These are phyloP conservation scores for Stromatinia cepivora DNA, from an alignment of 2,329 filamentous ascomycete species.

Conservation along the genomic window DNA sequence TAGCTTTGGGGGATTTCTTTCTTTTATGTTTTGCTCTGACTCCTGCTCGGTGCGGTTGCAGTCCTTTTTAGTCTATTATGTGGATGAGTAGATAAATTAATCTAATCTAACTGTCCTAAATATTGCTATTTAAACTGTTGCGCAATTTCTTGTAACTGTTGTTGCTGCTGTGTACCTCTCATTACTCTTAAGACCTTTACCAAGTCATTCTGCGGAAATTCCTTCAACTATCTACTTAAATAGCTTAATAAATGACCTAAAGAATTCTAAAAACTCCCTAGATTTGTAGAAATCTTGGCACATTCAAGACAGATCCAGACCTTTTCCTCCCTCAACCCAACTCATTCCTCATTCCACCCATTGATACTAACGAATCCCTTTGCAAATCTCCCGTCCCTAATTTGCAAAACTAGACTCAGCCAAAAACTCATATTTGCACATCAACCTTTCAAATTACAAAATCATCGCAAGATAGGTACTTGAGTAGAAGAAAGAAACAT, in stretches of 20 bases:
- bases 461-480: too few relatives aligned
- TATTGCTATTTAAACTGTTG: background rate
- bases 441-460: too few relatives aligned
- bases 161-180: background rate
- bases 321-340: background rate
- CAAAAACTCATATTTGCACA: too few relatives aligned
- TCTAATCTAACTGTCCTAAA: background rate
- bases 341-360: background rate
- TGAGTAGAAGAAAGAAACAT: too few relatives aligned
- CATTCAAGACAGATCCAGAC: background rate
- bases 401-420: too few relatives aligned
- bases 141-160: background rate
- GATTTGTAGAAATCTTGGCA: background rate
- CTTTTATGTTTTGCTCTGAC: conserved; percentile 21
- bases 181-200: background rate
- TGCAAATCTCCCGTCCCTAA: background rate
- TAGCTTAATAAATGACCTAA: background rate
- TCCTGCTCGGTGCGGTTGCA: conserved; percentile 35
- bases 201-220: background rate
- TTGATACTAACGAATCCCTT: background rate
- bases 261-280: background rate
- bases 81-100: background rate
- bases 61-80: conserved; percentile 23
- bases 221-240: background rate
- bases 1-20: background rate